Base-by-base conservation (phyloP, 2,329 filamentous ascomycete genomes). In the Aspergillus fumigatiaffinis region DNA sequence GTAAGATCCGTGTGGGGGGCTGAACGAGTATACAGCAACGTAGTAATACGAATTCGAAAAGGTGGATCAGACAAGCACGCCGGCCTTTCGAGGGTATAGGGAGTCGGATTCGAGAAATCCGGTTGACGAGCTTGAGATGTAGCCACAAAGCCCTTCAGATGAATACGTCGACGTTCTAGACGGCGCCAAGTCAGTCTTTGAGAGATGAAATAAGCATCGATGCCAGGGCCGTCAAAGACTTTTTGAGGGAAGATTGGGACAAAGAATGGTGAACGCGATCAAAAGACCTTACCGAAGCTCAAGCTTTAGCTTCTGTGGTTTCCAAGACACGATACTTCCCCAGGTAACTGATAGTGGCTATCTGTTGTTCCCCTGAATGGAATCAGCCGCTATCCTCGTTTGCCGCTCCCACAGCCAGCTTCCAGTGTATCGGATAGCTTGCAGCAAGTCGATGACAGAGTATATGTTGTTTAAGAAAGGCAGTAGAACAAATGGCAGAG, bases 1-100 rank as follows among this genome's bases (percentile, higher is more conserved):
- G 60, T 62, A 62, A 54, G 51, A 55, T 58, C 53, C 53, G 54
- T 58, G 51, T 51, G 32, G 12, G 44, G 23, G 20, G 10, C 3
- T 17, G 21, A 7, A 23, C 5, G 14, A 38, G 32, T 17, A 38
- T 26, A 23, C 44, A 5, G 20, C 21, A 25, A 5, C 23, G 42
- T 5, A 25, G 44, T 60, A 58, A 41, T 52, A 48, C 42, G 48
- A 50, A 51, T 50, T 60, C 53, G 35, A 50, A 46, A 47, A 53
- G 53, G 9, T 26, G 21, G 23, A 21, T 47, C 20, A 23, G 25
- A 23, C 4, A 17, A 14, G 21, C 21, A 20, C n/a, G 21, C 9
- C 21, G 8, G 42, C 8, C 21, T 23, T 17, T 10, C 8, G 42
- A 46, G 20, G 42, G 20, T 20, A 23, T 46, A 46, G 7, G 21